Conservation (phyloP, 371 early-diverging fungal species). For the Cokeromyces recurvatus region DNA sequence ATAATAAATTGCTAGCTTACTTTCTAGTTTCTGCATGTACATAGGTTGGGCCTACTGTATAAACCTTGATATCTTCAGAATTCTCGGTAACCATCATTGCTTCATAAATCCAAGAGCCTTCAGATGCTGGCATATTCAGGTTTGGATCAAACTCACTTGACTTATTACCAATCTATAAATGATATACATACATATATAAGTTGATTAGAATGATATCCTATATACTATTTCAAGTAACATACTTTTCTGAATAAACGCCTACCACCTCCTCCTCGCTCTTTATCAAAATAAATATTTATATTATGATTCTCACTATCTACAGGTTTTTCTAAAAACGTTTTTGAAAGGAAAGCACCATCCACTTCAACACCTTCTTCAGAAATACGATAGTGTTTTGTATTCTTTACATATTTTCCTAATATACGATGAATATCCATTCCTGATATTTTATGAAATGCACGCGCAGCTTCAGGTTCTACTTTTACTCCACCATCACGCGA, state of each 20-base stretch:
- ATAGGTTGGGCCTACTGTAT: constrained; percentile 88
- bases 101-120: constrained; percentile 94
- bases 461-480: constrained; percentile 36
- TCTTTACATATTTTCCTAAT: constrained; percentile 16
- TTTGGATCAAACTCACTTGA: constrained; percentile 88
- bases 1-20: too few relatives aligned
- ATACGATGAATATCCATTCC: constrained; percentile 49
- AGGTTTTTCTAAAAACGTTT: constrained; percentile 98
- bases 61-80: constrained; percentile 96
- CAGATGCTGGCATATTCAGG: constrained; percentile 60
- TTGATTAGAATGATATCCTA: too few relatives aligned
- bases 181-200: too few relatives aligned
- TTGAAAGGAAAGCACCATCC: constrained; percentile 63
- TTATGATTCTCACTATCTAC: constrained; percentile 97
- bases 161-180: constrained; percentile 79
- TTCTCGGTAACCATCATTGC: constrained; percentile 90
- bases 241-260: constrained; percentile 94
- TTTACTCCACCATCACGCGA: constrained; percentile 70
- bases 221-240: too few relatives aligned
- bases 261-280: constrained; percentile 83
- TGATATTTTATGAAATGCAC: constrained; percentile 34
- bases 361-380: constrained; percentile 70
- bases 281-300: constrained; percentile 91
- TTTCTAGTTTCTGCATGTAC: constrained; percentile 98
- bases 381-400: constrained; percentile 15